These are phyloP conservation scores for Lichtheimia ramosa DNA, from an alignment of 371 early-diverging fungal genomes.

Conservation along the genomic window DNA sequence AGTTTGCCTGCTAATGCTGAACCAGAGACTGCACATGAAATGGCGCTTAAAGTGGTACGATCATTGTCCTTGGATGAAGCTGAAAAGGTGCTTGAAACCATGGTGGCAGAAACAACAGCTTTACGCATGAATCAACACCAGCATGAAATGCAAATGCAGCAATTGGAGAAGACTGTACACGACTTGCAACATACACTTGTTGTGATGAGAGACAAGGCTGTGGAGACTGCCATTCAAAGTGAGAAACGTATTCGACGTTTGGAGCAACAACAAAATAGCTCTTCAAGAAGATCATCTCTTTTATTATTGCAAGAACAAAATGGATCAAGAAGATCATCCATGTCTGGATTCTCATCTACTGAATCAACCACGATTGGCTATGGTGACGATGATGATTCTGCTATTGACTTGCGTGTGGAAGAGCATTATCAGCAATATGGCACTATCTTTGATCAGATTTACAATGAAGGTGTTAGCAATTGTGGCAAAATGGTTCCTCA, in stretches of 20 bases:
- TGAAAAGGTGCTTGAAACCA: conserved; percentile 66
- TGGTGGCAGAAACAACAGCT: conserved; percentile 78
- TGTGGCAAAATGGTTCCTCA: background rate
- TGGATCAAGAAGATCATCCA: conserved; percentile 14
- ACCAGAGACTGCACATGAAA: conserved; percentile 59
- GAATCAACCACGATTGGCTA: background rate
- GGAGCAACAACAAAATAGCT: conserved; percentile 22
- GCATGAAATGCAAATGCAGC: conserved; percentile 55
- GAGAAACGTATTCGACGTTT: conserved; percentile 71
- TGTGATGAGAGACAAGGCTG: conserved; percentile 74
- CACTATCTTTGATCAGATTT: conserved; percentile 59
- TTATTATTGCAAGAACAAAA: background rate
- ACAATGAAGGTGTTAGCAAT: conserved; percentile 50
- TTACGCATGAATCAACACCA: conserved; percentile 63
- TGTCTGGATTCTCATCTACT: background rate
- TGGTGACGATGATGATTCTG: conserved; percentile 35
- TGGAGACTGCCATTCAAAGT: conserved; percentile 69
- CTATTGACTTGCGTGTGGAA: conserved; percentile 39
- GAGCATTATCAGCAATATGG: conserved; percentile 25
- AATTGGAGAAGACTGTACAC: conserved; percentile 68
- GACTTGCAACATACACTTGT: conserved; percentile 73
- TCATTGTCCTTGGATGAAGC: conserved; percentile 71
- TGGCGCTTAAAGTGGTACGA: conserved; percentile 64
- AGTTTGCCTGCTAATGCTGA: conserved; percentile 54
- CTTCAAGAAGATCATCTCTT: conserved; percentile 15